Conservation (phyloP, 352 stramenopile species). For the Phytopythium aichiense region DNA sequence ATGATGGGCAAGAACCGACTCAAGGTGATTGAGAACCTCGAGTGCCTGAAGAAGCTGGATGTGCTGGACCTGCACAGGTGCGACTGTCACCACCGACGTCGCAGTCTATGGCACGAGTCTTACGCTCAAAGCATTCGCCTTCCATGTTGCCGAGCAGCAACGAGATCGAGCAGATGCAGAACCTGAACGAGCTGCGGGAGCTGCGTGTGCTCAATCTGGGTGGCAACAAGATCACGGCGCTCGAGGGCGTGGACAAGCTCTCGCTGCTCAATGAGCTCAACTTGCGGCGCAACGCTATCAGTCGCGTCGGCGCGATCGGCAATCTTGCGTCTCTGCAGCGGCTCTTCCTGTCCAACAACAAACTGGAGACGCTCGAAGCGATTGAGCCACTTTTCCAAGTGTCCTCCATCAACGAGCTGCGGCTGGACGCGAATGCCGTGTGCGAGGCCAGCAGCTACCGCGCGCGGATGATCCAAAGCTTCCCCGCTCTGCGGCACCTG, state of each 20-base stretch:
- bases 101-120: neutral
- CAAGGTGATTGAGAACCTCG: slow-evolving; percentile 78
- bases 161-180: slow-evolving; percentile 84
- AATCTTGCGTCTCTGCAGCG: slow-evolving; percentile 75
- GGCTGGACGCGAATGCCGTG: slow-evolving; percentile 82
- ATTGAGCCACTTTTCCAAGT: slow-evolving; percentile 74
- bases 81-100: neutral
- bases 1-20: slow-evolving; percentile 91
- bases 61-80: slow-evolving; percentile 90
- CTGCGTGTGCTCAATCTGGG: slow-evolving; percentile 91
- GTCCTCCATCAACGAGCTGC: slow-evolving; percentile 75
- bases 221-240: slow-evolving; percentile 70
- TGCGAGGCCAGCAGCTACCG: slow-evolving; percentile 63
- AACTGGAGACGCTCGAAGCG: slow-evolving; percentile 63
- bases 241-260: slow-evolving; percentile 81
- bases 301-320: slow-evolving; percentile 46
- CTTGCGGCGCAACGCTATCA: slow-evolving; percentile 80
- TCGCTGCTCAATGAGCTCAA: slow-evolving; percentile 89
- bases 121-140: neutral
- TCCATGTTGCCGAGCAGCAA: slow-evolving; percentile 45
- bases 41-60: slow-evolving; percentile 85
- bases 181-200: slow-evolving; percentile 79
- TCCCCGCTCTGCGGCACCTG: slow-evolving; percentile 78
- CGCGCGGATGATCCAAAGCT: slow-evolving; percentile 58
- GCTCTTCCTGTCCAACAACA: slow-evolving; percentile 91